These are phyloP conservation scores for Cercospora brassicicola DNA, from an alignment of 2,329 filamentous ascomycete species.

Conservation along the genomic window DNA sequence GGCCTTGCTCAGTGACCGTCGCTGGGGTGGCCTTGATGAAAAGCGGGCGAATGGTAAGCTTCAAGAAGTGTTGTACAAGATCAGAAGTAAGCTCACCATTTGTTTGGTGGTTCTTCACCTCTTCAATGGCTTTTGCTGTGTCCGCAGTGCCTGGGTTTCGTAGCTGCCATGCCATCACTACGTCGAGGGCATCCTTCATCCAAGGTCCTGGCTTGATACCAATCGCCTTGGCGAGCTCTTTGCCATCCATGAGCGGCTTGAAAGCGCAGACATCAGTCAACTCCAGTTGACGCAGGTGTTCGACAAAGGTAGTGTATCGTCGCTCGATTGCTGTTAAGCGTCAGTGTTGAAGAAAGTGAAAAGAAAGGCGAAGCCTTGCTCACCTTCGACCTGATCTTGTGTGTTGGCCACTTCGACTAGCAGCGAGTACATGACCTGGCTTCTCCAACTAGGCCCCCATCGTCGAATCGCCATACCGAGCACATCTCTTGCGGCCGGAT, in stretches of 20 bases:
- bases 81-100: conserved; percentile 53
- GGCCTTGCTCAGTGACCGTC: conserved; percentile 58
- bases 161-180: conserved; percentile 86
- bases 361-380: conserved; percentile 30
- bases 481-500: conserved; percentile 56
- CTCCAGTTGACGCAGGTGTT: conserved; percentile 52
- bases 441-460: conserved; percentile 72
- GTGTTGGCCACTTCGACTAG: conserved; percentile 59
- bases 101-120: conserved; percentile 42
- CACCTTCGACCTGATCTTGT: conserved; percentile 46
- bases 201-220: conserved; percentile 72
- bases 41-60: conserved; percentile 64
- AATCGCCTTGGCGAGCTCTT: conserved; percentile 67
- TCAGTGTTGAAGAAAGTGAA: conserved; percentile 13
- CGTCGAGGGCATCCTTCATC: conserved; percentile 76
- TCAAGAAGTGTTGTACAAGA: conserved; percentile 59
- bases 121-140: conserved; percentile 48
- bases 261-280: conserved; percentile 53
- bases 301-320: conserved; percentile 56
- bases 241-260: conserved; percentile 67
- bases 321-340: conserved; percentile 45
- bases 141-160: conserved; percentile 70
- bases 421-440: conserved; percentile 68
- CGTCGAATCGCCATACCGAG: conserved; percentile 72
- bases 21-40: conserved; percentile 60